Evolutionary conservation across 306 rosid species (phyloP).

Genomic region (Fragaria nilgerrensis): DNA sequence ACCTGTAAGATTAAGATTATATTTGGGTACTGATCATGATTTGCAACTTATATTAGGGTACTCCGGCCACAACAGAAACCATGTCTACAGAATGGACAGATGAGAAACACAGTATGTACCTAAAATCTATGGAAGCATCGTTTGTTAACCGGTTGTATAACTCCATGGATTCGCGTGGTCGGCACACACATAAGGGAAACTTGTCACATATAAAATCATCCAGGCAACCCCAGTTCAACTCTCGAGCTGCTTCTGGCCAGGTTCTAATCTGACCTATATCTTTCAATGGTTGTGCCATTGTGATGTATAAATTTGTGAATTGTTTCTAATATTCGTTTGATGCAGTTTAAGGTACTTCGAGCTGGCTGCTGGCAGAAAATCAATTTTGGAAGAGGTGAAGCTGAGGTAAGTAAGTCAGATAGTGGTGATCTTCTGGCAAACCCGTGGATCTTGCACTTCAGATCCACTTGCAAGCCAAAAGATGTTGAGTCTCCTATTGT

Average conservation of each 20-base stretch:
- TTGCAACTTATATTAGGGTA: slow-evolving; percentile 35
- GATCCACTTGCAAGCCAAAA: slow-evolving; percentile 31
- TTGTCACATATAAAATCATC: slow-evolving; percentile 4
- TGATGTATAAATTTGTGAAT: not conserved
- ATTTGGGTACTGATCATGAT: slow-evolving; percentile 10
- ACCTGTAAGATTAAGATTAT: not conserved
- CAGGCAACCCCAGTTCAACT: slow-evolving; percentile 12
- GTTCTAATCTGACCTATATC: slow-evolving; percentile 24
- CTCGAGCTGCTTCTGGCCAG: slow-evolving; percentile 45
- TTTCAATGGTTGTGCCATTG: not conserved
- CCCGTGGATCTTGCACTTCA: slow-evolving; percentile 57
- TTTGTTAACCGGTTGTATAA: slow-evolving; percentile 56
- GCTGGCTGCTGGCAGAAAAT: slow-evolving; percentile 52
- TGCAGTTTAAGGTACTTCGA: slow-evolving; percentile 51
- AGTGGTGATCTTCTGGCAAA: slow-evolving; percentile 27
- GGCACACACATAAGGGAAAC: slow-evolving; percentile 9
- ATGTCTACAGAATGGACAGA: slow-evolving; percentile 59
- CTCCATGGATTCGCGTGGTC: slow-evolving; percentile 39
- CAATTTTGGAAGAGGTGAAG: slow-evolving; percentile 40
- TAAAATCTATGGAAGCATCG: slow-evolving; percentile 68
- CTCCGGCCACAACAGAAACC: slow-evolving; percentile 29
- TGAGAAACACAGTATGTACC: slow-evolving; percentile 67
- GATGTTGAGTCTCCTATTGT: slow-evolving; percentile 23
- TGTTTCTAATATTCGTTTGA: not conserved
- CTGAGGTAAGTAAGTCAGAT: slow-evolving; percentile 26